phyloP scores from a whole-genome alignment of 2,329 filamentous ascomycete genomes.

The Davidsoniella eucalypti region DNA sequence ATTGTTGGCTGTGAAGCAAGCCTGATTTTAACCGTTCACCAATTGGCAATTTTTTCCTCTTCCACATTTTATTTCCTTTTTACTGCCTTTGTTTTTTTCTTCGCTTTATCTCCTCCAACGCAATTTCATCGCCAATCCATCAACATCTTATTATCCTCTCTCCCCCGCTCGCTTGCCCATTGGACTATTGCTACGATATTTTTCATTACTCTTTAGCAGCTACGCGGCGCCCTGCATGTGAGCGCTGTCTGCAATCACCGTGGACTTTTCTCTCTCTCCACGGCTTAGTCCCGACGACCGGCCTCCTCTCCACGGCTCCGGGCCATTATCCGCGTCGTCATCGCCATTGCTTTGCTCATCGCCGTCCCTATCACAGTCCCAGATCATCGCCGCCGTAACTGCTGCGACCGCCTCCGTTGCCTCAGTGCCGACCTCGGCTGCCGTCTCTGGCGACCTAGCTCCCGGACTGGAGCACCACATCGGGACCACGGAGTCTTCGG shows the following conservation, averaged over 20 bases:
- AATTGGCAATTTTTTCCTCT: background rate
- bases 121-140: background rate
- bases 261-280: conserved; percentile 13
- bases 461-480: conserved; percentile 2
- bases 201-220: background rate
- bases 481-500: background rate
- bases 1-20: background rate
- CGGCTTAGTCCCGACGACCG: conserved; percentile 12
- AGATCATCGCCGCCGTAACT: too few relatives aligned
- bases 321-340: background rate
- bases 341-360: background rate
- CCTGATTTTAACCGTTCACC: background rate
- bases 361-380: too few relatives aligned
- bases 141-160: background rate
- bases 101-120: background rate
- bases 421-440: too few relatives aligned
- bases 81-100: conserved; percentile 1
- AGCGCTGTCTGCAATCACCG: conserved; percentile 8
- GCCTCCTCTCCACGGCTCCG: conserved; percentile 9
- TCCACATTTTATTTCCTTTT: conserved; percentile 1
- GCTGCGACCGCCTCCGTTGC: too few relatives aligned
- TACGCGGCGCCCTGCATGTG: conserved; percentile 12
- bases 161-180: background rate
- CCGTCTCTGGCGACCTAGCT: too few relatives aligned
- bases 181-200: background rate